phyloP scores from a whole-genome alignment of 352 stramenopile species.

The Phytopythium litorale region DNA sequence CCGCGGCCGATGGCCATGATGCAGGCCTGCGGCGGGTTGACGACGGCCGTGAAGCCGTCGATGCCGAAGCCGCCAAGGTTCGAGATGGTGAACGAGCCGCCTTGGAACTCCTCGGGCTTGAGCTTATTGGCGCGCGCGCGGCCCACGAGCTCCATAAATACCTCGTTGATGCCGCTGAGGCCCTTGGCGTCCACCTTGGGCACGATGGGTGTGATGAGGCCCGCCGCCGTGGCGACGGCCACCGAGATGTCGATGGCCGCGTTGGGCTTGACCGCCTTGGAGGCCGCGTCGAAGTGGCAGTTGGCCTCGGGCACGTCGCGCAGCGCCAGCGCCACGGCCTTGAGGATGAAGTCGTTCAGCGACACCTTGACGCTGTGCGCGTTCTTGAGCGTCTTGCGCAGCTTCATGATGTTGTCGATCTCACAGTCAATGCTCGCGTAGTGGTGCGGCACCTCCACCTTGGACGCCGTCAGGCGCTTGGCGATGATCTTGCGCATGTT shows the following conservation, averaged over 20 bases:
- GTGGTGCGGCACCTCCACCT: slow-evolving; percentile 95
- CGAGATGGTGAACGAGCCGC: slow-evolving; percentile 98
- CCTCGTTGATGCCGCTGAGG: slow-evolving; percentile 92
- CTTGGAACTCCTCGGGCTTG: slow-evolving; percentile 99
- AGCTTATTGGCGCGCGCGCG: slow-evolving; percentile 96
- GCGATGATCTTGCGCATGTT: slow-evolving; percentile 99
- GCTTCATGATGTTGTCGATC: slow-evolving; percentile 86
- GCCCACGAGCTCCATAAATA: slow-evolving; percentile 97
- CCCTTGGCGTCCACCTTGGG: slow-evolving; percentile 92
- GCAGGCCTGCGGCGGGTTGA: slow-evolving; percentile 98
- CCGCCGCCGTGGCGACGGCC: slow-evolving; percentile 95
- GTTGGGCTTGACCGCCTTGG: slow-evolving; percentile 77
- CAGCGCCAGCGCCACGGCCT: slow-evolving; percentile 94
- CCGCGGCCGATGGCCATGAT: slow-evolving; percentile 98
- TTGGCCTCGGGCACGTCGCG: slow-evolving; percentile 95
- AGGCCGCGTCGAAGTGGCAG: slow-evolving; percentile 68
- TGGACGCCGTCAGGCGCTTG: slow-evolving; percentile 95
- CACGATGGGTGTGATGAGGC: slow-evolving; percentile 99
- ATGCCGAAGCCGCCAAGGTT: slow-evolving; percentile 99
- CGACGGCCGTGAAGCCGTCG: slow-evolving; percentile 97
- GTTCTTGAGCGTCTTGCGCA: slow-evolving; percentile 92
- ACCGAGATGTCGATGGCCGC: slow-evolving; percentile 96
- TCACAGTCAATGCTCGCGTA: slow-evolving; percentile 97
- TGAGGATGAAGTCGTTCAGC: slow-evolving; percentile 99
- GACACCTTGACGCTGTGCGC: slow-evolving; percentile 96